Evolutionary conservation across 441 rosid species (phyloP).

Genomic region (Populus tomentosa): DNA sequence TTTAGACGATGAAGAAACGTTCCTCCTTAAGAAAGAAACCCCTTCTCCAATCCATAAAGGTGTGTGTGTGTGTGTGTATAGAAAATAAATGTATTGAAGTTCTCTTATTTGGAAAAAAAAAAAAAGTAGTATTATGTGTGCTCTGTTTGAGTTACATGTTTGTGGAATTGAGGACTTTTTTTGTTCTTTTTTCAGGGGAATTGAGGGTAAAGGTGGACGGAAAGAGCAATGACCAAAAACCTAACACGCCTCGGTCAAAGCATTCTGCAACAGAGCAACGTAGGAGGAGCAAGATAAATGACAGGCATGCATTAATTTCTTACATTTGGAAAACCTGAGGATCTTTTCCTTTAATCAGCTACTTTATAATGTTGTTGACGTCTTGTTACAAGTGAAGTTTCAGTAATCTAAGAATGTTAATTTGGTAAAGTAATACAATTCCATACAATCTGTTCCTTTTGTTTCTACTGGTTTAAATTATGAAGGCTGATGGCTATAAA

Average conservation of each 20-base stretch:
- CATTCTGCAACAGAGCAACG: constrained; percentile 98
- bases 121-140: background rate
- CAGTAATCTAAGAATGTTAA: background rate
- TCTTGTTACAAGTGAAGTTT: background rate
- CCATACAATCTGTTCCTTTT: background rate
- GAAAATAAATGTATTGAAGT: too few species aligned
- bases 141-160: background rate
- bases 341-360: background rate
- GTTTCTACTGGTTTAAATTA: background rate
- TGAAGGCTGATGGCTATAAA: background rate
- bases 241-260: constrained; percentile 84
- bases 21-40: constrained; percentile 60
- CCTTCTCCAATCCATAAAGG: constrained; percentile 57
- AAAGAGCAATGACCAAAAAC: constrained; percentile 65
- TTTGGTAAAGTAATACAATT: background rate
- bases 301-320: constrained; percentile 47
- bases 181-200: constrained; percentile 31
- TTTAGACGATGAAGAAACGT: constrained; percentile 65
- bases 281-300: constrained; percentile 93
- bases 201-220: constrained; percentile 62
- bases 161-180: background rate
- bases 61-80: constrained; percentile 1
- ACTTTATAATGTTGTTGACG: background rate
- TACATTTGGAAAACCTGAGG: background rate
- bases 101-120: background rate